Evolutionary conservation across 106 monocot species (phyloP).

Genomic region (Hemerocallis citrina): DNA sequence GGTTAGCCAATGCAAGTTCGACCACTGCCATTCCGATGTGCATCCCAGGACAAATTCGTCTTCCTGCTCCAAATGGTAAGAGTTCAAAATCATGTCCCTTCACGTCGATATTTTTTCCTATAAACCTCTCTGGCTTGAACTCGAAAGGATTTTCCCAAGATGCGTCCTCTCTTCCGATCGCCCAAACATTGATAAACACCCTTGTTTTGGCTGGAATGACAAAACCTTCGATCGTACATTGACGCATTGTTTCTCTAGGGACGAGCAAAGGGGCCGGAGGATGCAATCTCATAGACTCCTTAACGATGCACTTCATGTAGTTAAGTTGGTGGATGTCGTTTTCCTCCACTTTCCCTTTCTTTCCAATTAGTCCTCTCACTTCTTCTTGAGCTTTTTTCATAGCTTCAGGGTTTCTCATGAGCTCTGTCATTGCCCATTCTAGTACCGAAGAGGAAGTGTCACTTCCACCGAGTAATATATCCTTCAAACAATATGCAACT

Average conservation of each 20-base stretch:
- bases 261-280: conserved; percentile 2
- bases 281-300: conserved; percentile 12
- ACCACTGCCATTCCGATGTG: neutral
- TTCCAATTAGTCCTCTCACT: neutral
- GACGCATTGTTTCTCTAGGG: neutral
- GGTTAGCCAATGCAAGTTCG: neutral
- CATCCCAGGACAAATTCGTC: conserved; percentile 13
- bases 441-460: neutral
- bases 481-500: too few species aligned
- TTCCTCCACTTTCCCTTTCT: neutral
- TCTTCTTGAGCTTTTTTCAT: neutral
- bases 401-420: neutral
- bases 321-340: neutral
- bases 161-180: neutral
- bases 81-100: conserved; percentile 6
- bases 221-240: neutral
- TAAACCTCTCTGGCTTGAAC: conserved; percentile 14
- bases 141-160: conserved; percentile 5
- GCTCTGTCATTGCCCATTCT: neutral
- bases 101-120: neutral
- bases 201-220: neutral
- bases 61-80: conserved; percentile 10
- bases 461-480: neutral
- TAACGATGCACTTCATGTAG: conserved; percentile 2
- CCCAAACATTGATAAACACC: conserved; percentile 15